Evolutionary conservation across 148 eudicot species (phyloP), one percentile per base, ranked within the genome.

Genomic region (Camellia japonica): DNA sequence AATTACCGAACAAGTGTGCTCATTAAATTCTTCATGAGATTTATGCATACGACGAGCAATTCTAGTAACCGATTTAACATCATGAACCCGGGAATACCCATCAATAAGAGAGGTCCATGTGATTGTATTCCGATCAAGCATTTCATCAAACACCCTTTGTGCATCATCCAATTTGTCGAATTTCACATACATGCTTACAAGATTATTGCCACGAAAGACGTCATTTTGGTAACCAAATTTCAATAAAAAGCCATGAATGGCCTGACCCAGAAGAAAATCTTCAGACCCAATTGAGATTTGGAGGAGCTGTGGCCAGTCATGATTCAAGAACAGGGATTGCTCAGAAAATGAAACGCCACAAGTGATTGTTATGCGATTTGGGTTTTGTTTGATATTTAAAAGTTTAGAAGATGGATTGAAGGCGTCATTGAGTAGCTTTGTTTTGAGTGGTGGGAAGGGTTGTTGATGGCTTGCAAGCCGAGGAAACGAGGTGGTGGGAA

Each of bases 61-160:
- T 38, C 73, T 67, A 38, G 20, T 11, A 77, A 65, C 80, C 30
- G 75, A 72, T 20, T 52, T 12, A 38, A 54, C 44, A 54, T 72
- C 75, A 51, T 52, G 11, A 4, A 52, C 54, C 18, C 54, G 60
- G 12, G 60, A 72, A 54, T 72, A 52, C 2, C 61, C 75, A 23
- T 54, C 54, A 54, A 54, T 78, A 23, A 52, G 51, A 67, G 62
- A 19, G 10, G 61, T 65, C 73, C 63, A 78, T 23, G 71, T 52
- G 61, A 66, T 59, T 13, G 65, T 78, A 18, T 78, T 78, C 13
- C 81, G 19, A 20, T 68, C 55, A 70, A 59, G 67, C 81, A 79
- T 79, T 79, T 79, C 67, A 58, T 79, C 81, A 56, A 79, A 70
- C 55, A 79, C 42, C 49, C 43, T n/a, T 20, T 72, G 75, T 20